A percentile compares a stretch with the other conserved stretches of the same genome.
Conservation (phyloP, 2,329 filamentous ascomycete species). For the Dothideomycetes sp. region DNA sequence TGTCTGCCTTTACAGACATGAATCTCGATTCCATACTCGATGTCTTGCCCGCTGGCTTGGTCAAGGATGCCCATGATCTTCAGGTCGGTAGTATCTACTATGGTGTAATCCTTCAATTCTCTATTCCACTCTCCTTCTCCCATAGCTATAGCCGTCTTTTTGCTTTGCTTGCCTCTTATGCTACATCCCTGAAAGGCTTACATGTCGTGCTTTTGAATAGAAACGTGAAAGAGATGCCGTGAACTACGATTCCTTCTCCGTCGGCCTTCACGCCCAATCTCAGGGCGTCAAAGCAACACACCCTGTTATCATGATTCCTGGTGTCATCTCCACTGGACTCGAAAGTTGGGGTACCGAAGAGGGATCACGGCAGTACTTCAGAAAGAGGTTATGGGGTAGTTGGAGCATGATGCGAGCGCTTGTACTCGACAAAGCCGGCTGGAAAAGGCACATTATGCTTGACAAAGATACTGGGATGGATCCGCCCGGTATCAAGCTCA, state of each 20-base stretch:
- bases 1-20: conserved; percentile 60
- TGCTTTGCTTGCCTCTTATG: neutral
- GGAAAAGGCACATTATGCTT: conserved; percentile 96
- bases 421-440: conserved; percentile 83
- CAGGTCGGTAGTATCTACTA: conserved; percentile 50
- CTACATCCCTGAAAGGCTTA: conserved; percentile 8
- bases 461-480: conserved; percentile 87
- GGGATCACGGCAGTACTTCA: conserved; percentile 78
- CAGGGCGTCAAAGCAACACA: conserved; percentile 77
- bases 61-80: conserved; percentile 77
- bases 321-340: conserved; percentile 92
- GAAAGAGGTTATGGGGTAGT: conserved; percentile 90
- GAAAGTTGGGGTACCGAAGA: conserved; percentile 94
- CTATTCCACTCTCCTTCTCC: neutral
- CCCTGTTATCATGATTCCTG: conserved; percentile 93
- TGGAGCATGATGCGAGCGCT: conserved; percentile 98
- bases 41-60: conserved; percentile 73
- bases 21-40: conserved; percentile 83
- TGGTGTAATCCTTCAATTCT: neutral
- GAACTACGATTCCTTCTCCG: conserved; percentile 86
- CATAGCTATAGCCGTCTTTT: too few relatives aligned
- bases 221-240: conserved; percentile 81
- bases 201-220: conserved; percentile 33
- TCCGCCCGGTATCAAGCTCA: conserved; percentile 78
- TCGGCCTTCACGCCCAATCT: conserved; percentile 70